phyloP scores from a whole-genome alignment of 139 green algal genomes.

The Volvox reticuliferus region DNA sequence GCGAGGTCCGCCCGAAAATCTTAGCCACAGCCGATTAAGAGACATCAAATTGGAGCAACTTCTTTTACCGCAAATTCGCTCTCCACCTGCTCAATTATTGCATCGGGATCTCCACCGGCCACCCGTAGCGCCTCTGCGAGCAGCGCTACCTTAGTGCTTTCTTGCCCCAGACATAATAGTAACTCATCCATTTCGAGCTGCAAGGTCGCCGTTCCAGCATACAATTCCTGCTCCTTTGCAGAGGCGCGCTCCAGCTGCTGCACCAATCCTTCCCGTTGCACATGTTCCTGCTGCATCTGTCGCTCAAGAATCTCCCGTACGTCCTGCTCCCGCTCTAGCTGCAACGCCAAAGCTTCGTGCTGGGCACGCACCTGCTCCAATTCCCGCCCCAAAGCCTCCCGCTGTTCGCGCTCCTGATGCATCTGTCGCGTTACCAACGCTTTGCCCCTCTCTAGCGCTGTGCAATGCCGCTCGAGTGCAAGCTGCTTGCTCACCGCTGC shows the following conservation, averaged over 20 bases:
- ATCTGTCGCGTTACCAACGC: not conserved
- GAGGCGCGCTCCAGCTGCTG: not conserved
- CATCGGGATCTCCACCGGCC: not conserved
- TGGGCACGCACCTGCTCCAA: not conserved
- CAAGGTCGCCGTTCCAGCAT: not conserved
- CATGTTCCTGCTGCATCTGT: not conserved
- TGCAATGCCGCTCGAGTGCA: not conserved
- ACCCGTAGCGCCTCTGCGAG: conserved; percentile 20
- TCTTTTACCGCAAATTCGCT: not conserved
- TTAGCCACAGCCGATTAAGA: no score
- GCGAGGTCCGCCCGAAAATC: no score
- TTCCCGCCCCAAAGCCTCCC: not conserved
- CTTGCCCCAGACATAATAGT: conserved; percentile 55
- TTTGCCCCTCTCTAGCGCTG: not conserved
- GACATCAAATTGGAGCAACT: not conserved
- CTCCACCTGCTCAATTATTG: conserved; percentile 26
- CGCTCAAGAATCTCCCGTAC: not conserved
- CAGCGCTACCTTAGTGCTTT: conserved; percentile 45
- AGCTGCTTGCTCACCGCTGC: not conserved
- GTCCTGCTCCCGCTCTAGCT: not conserved
- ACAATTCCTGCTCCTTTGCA: not conserved
- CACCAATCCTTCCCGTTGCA: not conserved
- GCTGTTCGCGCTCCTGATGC: not conserved
- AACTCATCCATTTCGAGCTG: conserved; percentile 7
- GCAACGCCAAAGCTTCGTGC: not conserved